Evolutionary conservation across 1,139 yeast genomes (phyloP), one percentile per base, ranked within the genome.

Genomic region (Lodderomyces orthopsilosis): DNA sequence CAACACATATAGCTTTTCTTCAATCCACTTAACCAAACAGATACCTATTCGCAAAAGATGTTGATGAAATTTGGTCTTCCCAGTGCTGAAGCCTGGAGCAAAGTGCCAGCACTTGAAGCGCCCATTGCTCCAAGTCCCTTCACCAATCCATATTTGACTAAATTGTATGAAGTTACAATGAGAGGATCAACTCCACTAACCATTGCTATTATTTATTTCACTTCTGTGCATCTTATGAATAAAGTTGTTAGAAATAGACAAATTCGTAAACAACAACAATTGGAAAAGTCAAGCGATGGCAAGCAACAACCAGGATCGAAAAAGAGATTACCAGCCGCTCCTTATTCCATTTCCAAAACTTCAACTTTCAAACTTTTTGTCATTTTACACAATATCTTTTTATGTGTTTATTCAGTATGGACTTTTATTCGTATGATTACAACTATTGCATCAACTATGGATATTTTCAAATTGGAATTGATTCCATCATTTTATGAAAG

Each of bases 381-480:
- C 14, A 60, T 83, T 17, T 54, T 79, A 35, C 93, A 84, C 63
- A 84, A 84, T 58, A 55, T 80, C 17, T 75, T 77, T 38, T 74
- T 84, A 40, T 83, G 89, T 58, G 62, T 70, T 23, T 84, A 83
- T 65, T 82, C 89, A 4, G 76, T 78, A 26, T 83, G 89, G 89
- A 83, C 90, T 6, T 83, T 83, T 52, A 43, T 79, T 14, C 88
- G 89, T n/a, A 82, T 83, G 82, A 61, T 77, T 23, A 55, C 68
- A 12, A 70, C 84, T 21, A 77, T 83, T 53, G 59, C 67, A 44
- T 55, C 55, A 46, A 69, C 68, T 47, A 67, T 63, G 59, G 57
- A 59, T 50, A 45, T 61, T 48, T 55, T 67, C 61, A 52, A 50
- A 38, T 43, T 45, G 6, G 45, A 46, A 27, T 35, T 49, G 33